These are phyloP conservation scores for Penicillium sp. DNA, from an alignment of 2,329 filamentous ascomycete genomes.

Conservation along the genomic window DNA sequence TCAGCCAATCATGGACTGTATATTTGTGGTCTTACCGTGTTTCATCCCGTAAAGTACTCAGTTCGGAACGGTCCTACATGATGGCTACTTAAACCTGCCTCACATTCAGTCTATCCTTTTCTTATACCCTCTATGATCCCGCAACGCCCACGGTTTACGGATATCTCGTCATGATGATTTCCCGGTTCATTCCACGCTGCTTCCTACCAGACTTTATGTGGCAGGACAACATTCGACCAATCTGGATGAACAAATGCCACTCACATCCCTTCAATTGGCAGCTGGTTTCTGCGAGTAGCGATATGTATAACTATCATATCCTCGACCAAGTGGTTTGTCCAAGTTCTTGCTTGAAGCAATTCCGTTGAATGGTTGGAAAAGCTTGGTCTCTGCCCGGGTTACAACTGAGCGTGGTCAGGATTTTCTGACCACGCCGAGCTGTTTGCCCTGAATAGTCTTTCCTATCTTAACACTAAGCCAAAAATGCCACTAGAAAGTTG, in stretches of 20 bases:
- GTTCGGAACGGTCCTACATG: no score
- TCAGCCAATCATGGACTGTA: no score
- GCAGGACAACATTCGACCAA: conserved; percentile 8
- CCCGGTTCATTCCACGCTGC: conserved; percentile 6
- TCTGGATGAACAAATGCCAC: conserved; percentile 16
- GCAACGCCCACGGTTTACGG: no score
- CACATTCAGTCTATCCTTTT: no score
- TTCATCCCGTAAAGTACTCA: no score
- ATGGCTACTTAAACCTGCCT: no score
- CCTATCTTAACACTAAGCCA: not conserved
- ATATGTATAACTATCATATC: conserved; percentile 5
- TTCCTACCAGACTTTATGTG: conserved; percentile 21
- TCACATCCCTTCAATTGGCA: conserved; percentile 10
- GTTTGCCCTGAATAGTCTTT: not conserved
- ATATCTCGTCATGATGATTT: not conserved
- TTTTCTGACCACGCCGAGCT: no score
- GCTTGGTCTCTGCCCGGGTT: conserved; percentile 5
- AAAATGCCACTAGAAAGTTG: not conserved
- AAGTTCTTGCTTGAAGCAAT: conserved; percentile 7
- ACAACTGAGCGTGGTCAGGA: no score
- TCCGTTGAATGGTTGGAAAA: conserved; percentile 4
- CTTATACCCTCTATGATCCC: no score
- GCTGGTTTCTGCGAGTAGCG: conserved; percentile 5
- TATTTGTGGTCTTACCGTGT: no score
- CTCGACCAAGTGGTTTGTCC: not conserved